A percentile compares a stretch with the other conserved stretches of the same genome.
phyloP scores from a whole-genome alignment of 129 eudicot genomes.

The Gnaphalium uliginosum region DNA sequence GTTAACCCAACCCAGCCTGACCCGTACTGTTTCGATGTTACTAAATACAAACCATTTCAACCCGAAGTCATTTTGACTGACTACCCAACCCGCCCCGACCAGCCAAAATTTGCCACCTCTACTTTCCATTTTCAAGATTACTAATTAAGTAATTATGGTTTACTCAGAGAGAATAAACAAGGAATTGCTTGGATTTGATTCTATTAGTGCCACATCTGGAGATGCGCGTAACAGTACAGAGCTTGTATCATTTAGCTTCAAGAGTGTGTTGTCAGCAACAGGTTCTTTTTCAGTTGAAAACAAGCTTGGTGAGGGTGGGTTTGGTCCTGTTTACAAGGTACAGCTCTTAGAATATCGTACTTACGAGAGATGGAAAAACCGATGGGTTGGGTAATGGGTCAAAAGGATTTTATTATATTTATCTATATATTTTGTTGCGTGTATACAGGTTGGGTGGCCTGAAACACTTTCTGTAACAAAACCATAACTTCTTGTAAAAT shows the following conservation, averaged over 20 bases:
- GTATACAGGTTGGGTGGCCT: too few relatives aligned
- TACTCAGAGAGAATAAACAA: conserved; percentile 24
- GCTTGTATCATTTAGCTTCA: conserved; percentile 41
- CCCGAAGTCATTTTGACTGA: not conserved
- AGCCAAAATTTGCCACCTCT: not conserved
- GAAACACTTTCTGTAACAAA: too few relatives aligned
- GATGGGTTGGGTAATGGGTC: not conserved
- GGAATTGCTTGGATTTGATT: conserved; percentile 27
- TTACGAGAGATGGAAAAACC: not conserved
- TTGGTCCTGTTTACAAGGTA: conserved; percentile 49
- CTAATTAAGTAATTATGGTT: conserved; percentile 21
- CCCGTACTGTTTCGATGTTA: too few relatives aligned
- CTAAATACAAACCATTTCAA: not conserved
- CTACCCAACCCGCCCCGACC: not conserved
- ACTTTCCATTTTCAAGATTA: conserved; percentile 2
- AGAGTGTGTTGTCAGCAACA: conserved; percentile 37
- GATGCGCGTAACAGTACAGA: conserved; percentile 31
- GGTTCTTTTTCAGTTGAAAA: conserved; percentile 26
- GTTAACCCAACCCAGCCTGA: conserved; percentile 1
- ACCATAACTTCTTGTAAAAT: too few relatives aligned
- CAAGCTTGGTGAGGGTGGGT: conserved; percentile 45
- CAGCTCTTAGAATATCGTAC: not conserved
- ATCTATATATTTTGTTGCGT: too few relatives aligned
- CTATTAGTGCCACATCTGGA: conserved; percentile 20
- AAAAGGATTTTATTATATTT: too few relatives aligned